A percentile compares a stretch with the other conserved stretches of the same genome.
Evolutionary conservation across 2,329 filamentous ascomycete species (phyloP).

Genomic region (Seiridium unicorne): DNA sequence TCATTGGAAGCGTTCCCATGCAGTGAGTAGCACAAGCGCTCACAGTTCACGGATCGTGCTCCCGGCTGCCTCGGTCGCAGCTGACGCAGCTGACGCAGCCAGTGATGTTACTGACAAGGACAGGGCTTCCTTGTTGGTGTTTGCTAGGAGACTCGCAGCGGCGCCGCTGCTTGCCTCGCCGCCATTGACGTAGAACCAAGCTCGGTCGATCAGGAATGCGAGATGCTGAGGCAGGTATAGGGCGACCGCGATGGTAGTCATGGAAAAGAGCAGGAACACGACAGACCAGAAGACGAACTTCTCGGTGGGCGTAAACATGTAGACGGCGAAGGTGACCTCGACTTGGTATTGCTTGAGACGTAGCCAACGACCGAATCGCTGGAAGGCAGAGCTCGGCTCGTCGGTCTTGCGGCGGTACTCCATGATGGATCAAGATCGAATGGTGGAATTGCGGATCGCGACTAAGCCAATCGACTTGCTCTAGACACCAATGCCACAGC

Average conservation of each 20-base stretch:
- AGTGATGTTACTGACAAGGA: conserved; percentile 34
- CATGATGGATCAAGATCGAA: not conserved
- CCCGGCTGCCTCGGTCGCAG: conserved; percentile 23
- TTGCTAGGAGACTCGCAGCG: conserved; percentile 11
- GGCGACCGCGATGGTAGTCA: conserved; percentile 81
- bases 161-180: conserved; percentile 52
- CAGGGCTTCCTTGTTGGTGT: conserved; percentile 42
- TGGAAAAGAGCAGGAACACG: conserved; percentile 83
- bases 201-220: conserved; percentile 74
- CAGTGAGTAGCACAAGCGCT: not conserved
- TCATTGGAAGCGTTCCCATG: too few species aligned
- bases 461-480: too few species aligned
- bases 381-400: conserved; percentile 24
- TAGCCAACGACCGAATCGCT: conserved; percentile 75
- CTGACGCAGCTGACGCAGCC: conserved; percentile 22
- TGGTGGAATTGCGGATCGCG: too few species aligned
- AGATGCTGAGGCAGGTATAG: conserved; percentile 95
- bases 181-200: conserved; percentile 93
- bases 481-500: too few species aligned
- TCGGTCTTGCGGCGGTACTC: conserved; percentile 1
- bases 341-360: conserved; percentile 97
- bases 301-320: conserved; percentile 96
- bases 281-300: conserved; percentile 96
- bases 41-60: conserved; percentile 37
- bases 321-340: conserved; percentile 93